phyloP scores from a whole-genome alignment of 2,329 filamentous ascomycete genomes.

The Westerdykella aurantiaca region DNA sequence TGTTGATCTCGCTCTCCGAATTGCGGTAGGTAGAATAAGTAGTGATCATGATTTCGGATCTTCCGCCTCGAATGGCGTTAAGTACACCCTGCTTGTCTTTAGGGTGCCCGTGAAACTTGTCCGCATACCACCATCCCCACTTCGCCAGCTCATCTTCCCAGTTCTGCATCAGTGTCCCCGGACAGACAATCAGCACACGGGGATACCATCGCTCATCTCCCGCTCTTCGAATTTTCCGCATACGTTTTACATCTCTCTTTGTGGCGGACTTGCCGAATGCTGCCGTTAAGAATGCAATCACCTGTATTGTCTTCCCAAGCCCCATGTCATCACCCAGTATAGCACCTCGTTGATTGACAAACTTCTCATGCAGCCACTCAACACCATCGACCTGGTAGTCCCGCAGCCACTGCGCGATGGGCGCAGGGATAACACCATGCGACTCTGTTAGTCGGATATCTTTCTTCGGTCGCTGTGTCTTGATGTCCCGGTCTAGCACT shows the following conservation, averaged over 20 bases:
- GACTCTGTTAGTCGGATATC: constrained; percentile 72
- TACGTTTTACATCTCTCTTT: constrained; percentile 74
- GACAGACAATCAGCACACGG: constrained; percentile 77
- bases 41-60: constrained; percentile 85
- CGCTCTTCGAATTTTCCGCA: constrained; percentile 73
- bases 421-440: constrained; percentile 74
- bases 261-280: constrained; percentile 94
- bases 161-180: constrained; percentile 80
- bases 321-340: constrained; percentile 98
- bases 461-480: constrained; percentile 63
- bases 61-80: constrained; percentile 65
- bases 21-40: constrained; percentile 84
- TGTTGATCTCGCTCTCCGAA: constrained; percentile 72
- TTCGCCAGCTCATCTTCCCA: constrained; percentile 81
- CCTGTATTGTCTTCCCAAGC: constrained; percentile 91
- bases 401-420: constrained; percentile 84
- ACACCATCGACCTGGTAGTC: constrained; percentile 87
- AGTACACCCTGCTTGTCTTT: constrained; percentile 64
- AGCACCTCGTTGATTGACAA: constrained; percentile 85
- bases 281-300: constrained; percentile 83
- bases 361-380: constrained; percentile 77
- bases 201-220: constrained; percentile 68
- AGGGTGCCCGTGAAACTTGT: constrained; percentile 67
- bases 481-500: constrained; percentile 54
- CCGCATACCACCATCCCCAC: constrained; percentile 95